These are phyloP conservation scores for Nadsonia starkeyi-henricii DNA, from an alignment of 1,139 yeast species.

Conservation along the genomic window DNA sequence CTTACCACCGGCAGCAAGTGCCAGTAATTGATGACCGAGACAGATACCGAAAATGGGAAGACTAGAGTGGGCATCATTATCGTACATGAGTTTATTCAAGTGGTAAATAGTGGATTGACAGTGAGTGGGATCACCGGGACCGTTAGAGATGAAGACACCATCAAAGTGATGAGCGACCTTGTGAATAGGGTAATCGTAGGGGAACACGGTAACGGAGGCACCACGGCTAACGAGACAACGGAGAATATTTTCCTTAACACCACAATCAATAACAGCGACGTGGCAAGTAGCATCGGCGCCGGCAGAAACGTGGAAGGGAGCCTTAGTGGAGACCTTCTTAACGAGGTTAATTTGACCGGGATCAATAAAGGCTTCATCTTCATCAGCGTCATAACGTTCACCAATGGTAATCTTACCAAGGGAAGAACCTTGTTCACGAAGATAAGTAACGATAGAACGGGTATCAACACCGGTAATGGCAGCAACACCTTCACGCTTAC, in stretches of 20 bases:
- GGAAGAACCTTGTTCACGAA: constrained; percentile 92
- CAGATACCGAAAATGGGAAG: constrained; percentile 90
- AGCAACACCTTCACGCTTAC: constrained; percentile 90
- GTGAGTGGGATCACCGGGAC: constrained; percentile 98
- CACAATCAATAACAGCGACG: constrained; percentile 91
- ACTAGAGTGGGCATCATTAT: constrained; percentile 35
- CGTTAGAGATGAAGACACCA: constrained; percentile 88
- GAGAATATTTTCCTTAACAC: constrained; percentile 92
- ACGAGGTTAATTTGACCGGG: constrained; percentile 89
- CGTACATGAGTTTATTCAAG: constrained; percentile 52
- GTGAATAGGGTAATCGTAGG: constrained; percentile 86
- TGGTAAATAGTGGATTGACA: constrained; percentile 69
- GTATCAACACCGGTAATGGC: constrained; percentile 97
- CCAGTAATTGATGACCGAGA: constrained; percentile 90
- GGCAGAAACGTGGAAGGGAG: constrained; percentile 77
- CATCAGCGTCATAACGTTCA: constrained; percentile 80
- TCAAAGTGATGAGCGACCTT: constrained; percentile 85
- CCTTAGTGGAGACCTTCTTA: constrained; percentile 86
- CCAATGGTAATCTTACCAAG: constrained; percentile 82
- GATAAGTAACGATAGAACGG: constrained; percentile 77
- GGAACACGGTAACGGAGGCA: constrained; percentile 90
- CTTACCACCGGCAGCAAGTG: constrained; percentile 87
- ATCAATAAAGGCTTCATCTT: constrained; percentile 82
- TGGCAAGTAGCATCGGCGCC: constrained; percentile 38
- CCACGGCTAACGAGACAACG: constrained; percentile 91